phyloP scores from a whole-genome alignment of 2,329 filamentous ascomycete genomes.

The Cercospora canescens region DNA sequence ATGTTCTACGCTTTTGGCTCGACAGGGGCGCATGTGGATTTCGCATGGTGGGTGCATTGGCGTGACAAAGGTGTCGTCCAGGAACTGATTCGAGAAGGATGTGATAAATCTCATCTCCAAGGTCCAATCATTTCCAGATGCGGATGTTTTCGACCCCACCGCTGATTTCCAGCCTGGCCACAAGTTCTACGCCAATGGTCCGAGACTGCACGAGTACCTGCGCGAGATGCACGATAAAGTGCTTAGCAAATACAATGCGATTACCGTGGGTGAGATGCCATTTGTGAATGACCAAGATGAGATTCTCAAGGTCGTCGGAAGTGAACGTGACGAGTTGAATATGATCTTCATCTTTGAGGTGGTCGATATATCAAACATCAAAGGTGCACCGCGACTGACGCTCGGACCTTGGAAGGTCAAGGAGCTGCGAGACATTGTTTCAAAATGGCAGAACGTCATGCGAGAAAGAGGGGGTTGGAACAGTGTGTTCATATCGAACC shows the following conservation, averaged over 20 bases:
- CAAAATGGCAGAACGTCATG: slow-evolving; percentile 51
- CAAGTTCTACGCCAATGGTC: slow-evolving; percentile 35
- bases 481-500: slow-evolving; percentile 55
- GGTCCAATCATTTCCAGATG: slow-evolving; percentile 27
- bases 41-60: no score
- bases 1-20: slow-evolving; percentile 69
- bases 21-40: slow-evolving; percentile 62
- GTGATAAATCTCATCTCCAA: slow-evolving; percentile 31
- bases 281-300: slow-evolving; percentile 49
- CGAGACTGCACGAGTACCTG: slow-evolving; percentile 50
- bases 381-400: slow-evolving; percentile 37
- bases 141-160: slow-evolving; percentile 20
- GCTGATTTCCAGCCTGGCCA: slow-evolving; percentile 27
- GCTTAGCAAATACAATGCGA: slow-evolving; percentile 34
- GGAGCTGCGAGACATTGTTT: slow-evolving; percentile 31
- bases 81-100: no score
- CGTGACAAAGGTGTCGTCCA: no score
- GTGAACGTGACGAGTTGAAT: slow-evolving; percentile 58
- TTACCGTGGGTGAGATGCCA: slow-evolving; percentile 56
- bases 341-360: slow-evolving; percentile 76
- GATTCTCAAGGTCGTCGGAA: slow-evolving; percentile 56
- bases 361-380: slow-evolving; percentile 46
- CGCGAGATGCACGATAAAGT: slow-evolving; percentile 40
- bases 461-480: slow-evolving; percentile 53
- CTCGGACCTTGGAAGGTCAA: slow-evolving; percentile 41